Percentiles rank a stretch among this genome's conserved stretches.
Conservation (phyloP, 345 rosid genomes). For the Eucalyptus cloeziana region DNA sequence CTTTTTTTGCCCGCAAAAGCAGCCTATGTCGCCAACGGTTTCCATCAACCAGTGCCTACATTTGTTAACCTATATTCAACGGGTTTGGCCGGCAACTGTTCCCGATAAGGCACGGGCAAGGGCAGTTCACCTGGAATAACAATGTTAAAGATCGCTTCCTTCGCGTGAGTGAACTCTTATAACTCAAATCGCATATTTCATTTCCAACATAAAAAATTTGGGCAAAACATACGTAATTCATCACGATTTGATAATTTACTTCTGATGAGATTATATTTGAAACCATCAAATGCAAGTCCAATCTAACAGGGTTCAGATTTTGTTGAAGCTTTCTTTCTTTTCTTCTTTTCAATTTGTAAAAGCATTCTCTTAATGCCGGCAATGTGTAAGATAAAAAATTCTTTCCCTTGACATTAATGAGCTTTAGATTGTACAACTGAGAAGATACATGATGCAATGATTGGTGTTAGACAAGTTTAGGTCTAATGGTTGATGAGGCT, state of each 20-base stretch:
- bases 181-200: too few species aligned
- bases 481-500: not conserved
- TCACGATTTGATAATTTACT: too few species aligned
- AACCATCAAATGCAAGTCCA: not conserved
- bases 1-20: not conserved
- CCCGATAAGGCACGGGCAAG: not conserved
- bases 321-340: not conserved
- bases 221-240: not conserved
- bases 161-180: too few species aligned
- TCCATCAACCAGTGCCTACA: not conserved
- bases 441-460: not conserved
- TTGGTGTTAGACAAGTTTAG: not conserved
- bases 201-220: too few species aligned
- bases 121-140: not conserved
- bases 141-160: too few species aligned
- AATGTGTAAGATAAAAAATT: too few species aligned
- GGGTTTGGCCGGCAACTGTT: not conserved
- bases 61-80: not conserved
- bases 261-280: too few species aligned
- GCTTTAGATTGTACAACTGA: too few species aligned
- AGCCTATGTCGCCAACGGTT: not conserved
- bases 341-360: too few species aligned
- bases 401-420: not conserved
- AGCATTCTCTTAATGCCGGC: not conserved
- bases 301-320: accelerated